Base-by-base conservation (phyloP, 768 basidiomycete genomes). In the Suillus paluster region DNA sequence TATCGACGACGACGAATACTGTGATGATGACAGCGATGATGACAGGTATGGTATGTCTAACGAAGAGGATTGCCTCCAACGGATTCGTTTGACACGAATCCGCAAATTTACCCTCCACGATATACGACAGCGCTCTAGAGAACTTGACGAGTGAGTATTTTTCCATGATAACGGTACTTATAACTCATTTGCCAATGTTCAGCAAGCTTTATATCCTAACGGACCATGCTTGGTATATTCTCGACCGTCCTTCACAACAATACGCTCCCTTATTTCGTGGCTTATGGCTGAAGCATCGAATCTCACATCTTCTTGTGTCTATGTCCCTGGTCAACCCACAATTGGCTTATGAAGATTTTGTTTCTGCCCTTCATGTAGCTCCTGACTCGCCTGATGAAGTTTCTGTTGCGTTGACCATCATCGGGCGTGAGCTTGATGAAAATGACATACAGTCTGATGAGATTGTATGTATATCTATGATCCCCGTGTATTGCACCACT, bases 131-230 rank as follows among this genome's bases (percentile, higher is more conserved):
- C 56, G 52, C 58, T 62, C 46, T 23, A 66, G 67, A 9, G 44
- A 63, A 53, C 64, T 87, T 11, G 85, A 88, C 64, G 75, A 76
- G 87, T 87, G 57, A 65, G 79, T 62, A 9, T 48, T 21, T 30
- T n/a, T n/a, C n/a, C n/a, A 25, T 25, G 10, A 33, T 58, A 60
- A 14, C 4, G 5, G 19, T 14, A 19, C 1, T 14, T 3, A 36
- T 10, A 17, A 46, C 30, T 58, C 5, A 36, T 59, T 66, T 75
- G 66, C 9, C 2, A 57, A 38, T n/a, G 15, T 50, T 6, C 56
- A 91, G 89, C 25, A 84, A 86, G 62, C 81, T 91, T 3, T 91
- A 87, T 63, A 72, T 92, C 33, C 80, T 83, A 49, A 91, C 90
- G 0, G 49, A 77, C 48, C 70, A 74, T 70, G 88, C 89, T 0